Evolutionary conservation across 2,329 filamentous ascomycete genomes (phyloP).

Genomic region (Gaeumannomyces tritici): DNA sequence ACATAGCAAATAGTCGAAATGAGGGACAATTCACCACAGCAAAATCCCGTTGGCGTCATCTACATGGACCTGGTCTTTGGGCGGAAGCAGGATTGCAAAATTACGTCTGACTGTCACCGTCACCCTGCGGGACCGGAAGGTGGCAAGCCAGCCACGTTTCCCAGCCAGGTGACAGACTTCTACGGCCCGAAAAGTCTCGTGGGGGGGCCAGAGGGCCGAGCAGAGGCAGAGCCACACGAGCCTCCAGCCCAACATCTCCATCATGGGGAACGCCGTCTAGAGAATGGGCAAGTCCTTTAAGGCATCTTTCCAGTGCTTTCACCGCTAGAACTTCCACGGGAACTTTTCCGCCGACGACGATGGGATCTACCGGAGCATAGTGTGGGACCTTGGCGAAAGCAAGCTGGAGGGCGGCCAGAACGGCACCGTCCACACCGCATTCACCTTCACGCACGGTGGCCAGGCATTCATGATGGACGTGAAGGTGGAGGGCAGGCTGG

Average conservation of each 20-base stretch:
- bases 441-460: constrained; percentile 9
- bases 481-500: constrained; percentile 8
- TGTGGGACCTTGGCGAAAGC: constrained; percentile 10
- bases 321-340: constrained; percentile 2
- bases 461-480: constrained; percentile 9
- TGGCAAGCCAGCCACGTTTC: not conserved
- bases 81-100: no score
- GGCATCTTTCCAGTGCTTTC: not conserved
- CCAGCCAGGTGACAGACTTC: not conserved
- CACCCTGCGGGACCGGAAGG: no score
- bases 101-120: no score
- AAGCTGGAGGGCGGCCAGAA: constrained; percentile 6
- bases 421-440: constrained; percentile 8
- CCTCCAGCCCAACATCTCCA: not conserved
- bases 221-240: not conserved
- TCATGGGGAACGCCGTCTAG: not conserved
- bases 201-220: not conserved
- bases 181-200: constrained; percentile 1
- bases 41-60: no score
- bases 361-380: constrained; percentile 7
- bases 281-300: not conserved
- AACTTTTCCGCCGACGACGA: not conserved
- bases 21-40: no score
- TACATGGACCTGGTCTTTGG: no score
- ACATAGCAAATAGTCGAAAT: no score